A percentile compares a stretch with the other conserved stretches of the same genome.
Conservation (phyloP, 805 yeast species). For the Candida railenensis region DNA sequence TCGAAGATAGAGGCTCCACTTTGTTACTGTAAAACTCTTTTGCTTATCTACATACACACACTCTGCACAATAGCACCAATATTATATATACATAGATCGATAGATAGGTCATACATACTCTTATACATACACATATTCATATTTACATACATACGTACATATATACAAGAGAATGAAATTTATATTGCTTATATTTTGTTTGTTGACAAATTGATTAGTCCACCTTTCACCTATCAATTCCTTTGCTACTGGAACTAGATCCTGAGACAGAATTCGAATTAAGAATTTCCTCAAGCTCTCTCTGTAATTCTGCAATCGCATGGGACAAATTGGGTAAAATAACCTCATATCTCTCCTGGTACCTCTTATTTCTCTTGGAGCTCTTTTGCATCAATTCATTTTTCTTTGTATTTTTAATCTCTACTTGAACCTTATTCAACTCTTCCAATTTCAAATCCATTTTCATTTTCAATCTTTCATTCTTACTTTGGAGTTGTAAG, state of each 20-base stretch:
- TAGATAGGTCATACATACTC: slow-evolving; percentile 3
- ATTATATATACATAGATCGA: slow-evolving; percentile 28
- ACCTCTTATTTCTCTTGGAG: slow-evolving; percentile 21
- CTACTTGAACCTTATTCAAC: neutral
- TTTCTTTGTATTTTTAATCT: slow-evolving; percentile 18
- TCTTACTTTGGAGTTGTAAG: slow-evolving; percentile 21
- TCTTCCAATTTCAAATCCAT: slow-evolving; percentile 21
- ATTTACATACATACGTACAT: neutral
- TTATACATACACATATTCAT: slow-evolving; percentile 1
- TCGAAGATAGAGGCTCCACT: too few species aligned
- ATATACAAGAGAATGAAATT: too few species aligned
- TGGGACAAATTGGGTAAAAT: slow-evolving; percentile 31
- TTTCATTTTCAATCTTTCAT: slow-evolving; percentile 22
- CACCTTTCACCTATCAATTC: neutral
- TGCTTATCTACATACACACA: too few species aligned
- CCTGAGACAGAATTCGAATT: neutral
- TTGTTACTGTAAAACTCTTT: too few species aligned
- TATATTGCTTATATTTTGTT: too few species aligned
- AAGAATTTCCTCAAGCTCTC: slow-evolving; percentile 11
- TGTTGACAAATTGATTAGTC: too few species aligned
- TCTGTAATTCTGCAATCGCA: slow-evolving; percentile 21
- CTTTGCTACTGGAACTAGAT: neutral
- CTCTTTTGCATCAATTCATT: slow-evolving; percentile 20
- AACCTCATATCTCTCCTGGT: slow-evolving; percentile 34
- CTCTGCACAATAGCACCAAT: too few species aligned